Conservation (phyloP, 768 basidiomycete species). For the Suillus brevipes region DNA sequence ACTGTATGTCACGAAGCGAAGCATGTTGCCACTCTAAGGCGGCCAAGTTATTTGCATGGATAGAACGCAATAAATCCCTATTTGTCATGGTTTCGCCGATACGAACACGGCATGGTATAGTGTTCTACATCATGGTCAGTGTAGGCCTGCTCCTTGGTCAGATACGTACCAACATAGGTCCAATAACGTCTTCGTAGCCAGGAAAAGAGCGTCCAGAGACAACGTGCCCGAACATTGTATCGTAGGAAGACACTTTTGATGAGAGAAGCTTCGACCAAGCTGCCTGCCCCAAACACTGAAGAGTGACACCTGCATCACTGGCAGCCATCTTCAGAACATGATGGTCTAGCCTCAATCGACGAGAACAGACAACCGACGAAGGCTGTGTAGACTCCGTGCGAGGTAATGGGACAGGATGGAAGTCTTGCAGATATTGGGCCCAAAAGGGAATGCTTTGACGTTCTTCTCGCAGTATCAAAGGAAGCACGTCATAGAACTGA, state of each 20-base stretch:
- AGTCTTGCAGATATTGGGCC: slow-evolving; percentile 29
- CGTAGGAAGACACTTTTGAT: slow-evolving; percentile 21
- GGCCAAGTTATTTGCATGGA: slow-evolving; percentile 41
- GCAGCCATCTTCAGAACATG: slow-evolving; percentile 14
- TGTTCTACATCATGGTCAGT: slow-evolving; percentile 36
- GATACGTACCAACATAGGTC: slow-evolving; percentile 45
- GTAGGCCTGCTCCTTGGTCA: background rate
- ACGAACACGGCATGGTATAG: slow-evolving; percentile 44
- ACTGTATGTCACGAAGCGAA: slow-evolving; percentile 45
- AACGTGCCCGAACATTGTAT: slow-evolving; percentile 48
- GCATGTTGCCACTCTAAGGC: slow-evolving; percentile 46
- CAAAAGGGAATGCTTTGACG: slow-evolving; percentile 40
- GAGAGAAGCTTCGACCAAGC: slow-evolving; percentile 31
- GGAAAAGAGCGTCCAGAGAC: slow-evolving; percentile 45
- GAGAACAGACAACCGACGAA: slow-evolving; percentile 18
- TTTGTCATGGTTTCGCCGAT: slow-evolving; percentile 28
- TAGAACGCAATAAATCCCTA: slow-evolving; percentile 34
- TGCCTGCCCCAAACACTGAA: slow-evolving; percentile 39
- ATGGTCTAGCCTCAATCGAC: slow-evolving; percentile 8
- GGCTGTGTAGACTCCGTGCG: slow-evolving; percentile 15
- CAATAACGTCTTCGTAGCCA: slow-evolving; percentile 44
- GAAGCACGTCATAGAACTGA: slow-evolving; percentile 42
- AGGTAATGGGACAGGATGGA: slow-evolving; percentile 21
- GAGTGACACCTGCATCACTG: slow-evolving; percentile 30
- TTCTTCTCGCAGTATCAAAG: slow-evolving; percentile 40